Base-by-base conservation (phyloP, 2,329 filamentous ascomycete genomes). In the Dactylonectria estremocensis region DNA sequence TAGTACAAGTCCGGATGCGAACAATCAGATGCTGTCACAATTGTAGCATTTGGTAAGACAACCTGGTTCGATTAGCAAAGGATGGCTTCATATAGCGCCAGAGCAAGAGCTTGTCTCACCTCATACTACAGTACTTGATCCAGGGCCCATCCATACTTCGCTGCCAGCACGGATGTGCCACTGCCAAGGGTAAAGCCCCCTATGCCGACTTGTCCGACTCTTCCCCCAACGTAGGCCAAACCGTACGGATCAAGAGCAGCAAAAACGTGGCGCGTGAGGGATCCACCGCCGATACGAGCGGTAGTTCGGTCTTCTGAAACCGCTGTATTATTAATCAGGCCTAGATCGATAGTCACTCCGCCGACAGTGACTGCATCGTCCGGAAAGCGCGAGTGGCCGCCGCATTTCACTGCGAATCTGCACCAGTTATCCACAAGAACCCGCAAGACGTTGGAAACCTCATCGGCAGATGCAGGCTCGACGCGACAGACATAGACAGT, bases 1-100 rank as follows among this genome's bases (percentile, higher is more conserved):
- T 87, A 90, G 77, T 86, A 90, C 1, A 91, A 79, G 61, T 90
- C 87, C 0, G 80, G 64, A 35, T 89, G 6, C 78, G 83, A 3
- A 84, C 33, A 8, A 10, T 61, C 22, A 2, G 59, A 61, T 54
- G 59, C 86, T 2, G 78, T 81, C 1, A 86, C 71, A 18, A 85
- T 74, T 14, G 78, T 68, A 1, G 87, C 87, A 31, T 77, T 76
- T 0, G 82, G 84, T 9, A 83, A 83, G 2, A 89, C 80, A 5
- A 86, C 80, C 67, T 80, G 58, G 6, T 7, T 65, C 45, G n/a
- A 6, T 48, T 22, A 48, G 45, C 18, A 48, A 3, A 48, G 13
- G 11, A 48, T 48, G 45, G 18, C 43, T 46, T 11, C 11, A 48
- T 48, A 48, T 10, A 48, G 20, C 13, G 45, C 45, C 10, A 48